These are phyloP conservation scores for Mycotypha africana DNA, from an alignment of 371 early-diverging fungal genomes.

Conservation along the genomic window DNA sequence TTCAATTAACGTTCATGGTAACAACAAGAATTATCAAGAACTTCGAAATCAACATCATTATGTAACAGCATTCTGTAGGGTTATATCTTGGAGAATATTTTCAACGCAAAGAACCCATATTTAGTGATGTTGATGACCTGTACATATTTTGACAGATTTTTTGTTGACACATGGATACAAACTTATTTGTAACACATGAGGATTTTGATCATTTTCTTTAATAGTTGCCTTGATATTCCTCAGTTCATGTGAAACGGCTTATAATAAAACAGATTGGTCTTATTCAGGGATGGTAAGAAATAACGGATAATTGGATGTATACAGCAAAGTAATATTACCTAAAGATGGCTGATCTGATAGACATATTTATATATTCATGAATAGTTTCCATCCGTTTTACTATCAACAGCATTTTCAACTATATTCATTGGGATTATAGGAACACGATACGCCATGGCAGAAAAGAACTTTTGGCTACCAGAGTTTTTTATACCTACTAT, in stretches of 20 bases:
- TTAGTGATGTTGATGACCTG: too few relatives aligned
- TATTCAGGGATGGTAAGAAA: constrained; percentile 47
- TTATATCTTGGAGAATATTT: constrained; percentile 56
- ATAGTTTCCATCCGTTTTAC: constrained; percentile 45
- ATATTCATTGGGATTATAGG: constrained; percentile 57
- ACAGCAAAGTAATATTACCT: too few relatives aligned
- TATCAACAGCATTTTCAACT: constrained; percentile 45
- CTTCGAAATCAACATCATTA: too few relatives aligned
- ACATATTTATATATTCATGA: background rate
- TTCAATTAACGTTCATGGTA: constrained; percentile 66
- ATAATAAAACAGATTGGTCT: constrained; percentile 52
- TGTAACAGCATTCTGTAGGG: constrained; percentile 45
- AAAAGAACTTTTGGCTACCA: constrained; percentile 69
- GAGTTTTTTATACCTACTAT: constrained; percentile 83
- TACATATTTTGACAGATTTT: too few relatives aligned
- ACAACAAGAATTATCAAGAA: too few relatives aligned
- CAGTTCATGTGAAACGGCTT: constrained; percentile 55
- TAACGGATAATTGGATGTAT: too few relatives aligned
- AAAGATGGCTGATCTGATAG: too few relatives aligned
- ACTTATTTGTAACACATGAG: too few relatives aligned
- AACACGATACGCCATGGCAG: constrained; percentile 67
- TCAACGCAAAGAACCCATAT: constrained; percentile 52
- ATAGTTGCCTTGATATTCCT: constrained; percentile 43
- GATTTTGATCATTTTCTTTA: too few relatives aligned
- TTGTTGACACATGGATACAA: too few relatives aligned